Percentiles rank a stretch among this genome's conserved stretches.
Conservation (phyloP, 192 early-diverging fungal genomes). For the Globomyces pollinis-pini region DNA sequence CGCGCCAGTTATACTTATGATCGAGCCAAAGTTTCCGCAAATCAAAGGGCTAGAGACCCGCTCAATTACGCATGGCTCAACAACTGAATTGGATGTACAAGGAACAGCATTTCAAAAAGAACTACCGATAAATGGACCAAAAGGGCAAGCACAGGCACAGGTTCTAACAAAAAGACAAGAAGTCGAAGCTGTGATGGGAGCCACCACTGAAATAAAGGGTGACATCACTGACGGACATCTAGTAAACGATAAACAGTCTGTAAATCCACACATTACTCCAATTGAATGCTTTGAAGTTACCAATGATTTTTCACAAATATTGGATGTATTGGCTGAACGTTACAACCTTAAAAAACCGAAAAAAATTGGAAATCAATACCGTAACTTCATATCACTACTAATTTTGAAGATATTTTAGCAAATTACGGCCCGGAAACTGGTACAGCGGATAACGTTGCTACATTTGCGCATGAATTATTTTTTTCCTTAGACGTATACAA, state of each 20-base stretch:
- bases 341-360: neutral
- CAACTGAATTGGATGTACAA: neutral
- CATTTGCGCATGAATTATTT: conserved; percentile 11
- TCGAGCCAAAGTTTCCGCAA: neutral
- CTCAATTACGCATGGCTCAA: neutral
- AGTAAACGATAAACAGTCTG: neutral
- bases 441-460: neutral
- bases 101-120: neutral
- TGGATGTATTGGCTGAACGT: conserved; percentile 4
- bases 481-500: conserved; percentile 11
- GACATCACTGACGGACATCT: neutral
- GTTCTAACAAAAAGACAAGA: neutral
- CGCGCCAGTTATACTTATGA: conserved; percentile 1
- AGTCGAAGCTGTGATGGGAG: neutral
- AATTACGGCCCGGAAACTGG: conserved; percentile 6
- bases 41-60: neutral
- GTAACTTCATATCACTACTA: neutral
- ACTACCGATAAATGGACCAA: neutral
- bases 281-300: neutral
- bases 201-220: neutral
- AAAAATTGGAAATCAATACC: neutral
- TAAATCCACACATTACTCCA: neutral
- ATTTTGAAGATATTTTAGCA: neutral
- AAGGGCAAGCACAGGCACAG: conserved; percentile 7
- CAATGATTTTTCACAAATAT: conserved; percentile 12